A percentile compares a stretch with the other conserved stretches of the same genome.
Conservation (phyloP, 805 yeast species). For the Naumovozyma dairenensis region DNA sequence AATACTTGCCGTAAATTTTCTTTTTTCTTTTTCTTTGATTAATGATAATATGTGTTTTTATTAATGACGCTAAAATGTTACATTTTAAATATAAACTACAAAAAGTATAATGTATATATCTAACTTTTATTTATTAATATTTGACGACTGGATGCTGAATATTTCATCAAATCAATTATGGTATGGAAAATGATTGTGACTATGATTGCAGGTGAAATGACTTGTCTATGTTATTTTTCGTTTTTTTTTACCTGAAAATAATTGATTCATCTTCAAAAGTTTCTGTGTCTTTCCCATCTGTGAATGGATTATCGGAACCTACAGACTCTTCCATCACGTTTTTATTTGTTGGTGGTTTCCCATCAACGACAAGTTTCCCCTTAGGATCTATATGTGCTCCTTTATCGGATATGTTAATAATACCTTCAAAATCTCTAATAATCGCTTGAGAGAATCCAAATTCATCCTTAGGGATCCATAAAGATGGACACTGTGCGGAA, state of each 20-base stretch:
- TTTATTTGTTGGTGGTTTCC: slow-evolving; percentile 38
- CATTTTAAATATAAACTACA: too few species aligned
- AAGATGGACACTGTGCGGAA: slow-evolving; percentile 53
- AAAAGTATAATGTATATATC: too few species aligned
- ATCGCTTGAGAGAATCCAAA: slow-evolving; percentile 65
- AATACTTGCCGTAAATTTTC: too few species aligned
- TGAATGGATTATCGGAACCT: slow-evolving; percentile 3
- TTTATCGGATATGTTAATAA: slow-evolving; percentile 57
- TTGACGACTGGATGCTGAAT: too few species aligned
- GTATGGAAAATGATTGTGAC: too few species aligned
- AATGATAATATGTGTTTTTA: too few species aligned
- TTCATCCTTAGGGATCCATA: slow-evolving; percentile 90
- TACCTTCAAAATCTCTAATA: slow-evolving; percentile 44
- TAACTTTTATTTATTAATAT: too few species aligned
- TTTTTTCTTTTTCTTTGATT: too few species aligned
- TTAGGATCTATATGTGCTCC: slow-evolving; percentile 49
- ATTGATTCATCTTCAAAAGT: neutral
- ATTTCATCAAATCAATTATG: too few species aligned
- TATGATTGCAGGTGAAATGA: too few species aligned
- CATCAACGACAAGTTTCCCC: slow-evolving; percentile 39
- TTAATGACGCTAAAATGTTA: too few species aligned
- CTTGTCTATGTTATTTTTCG: too few species aligned
- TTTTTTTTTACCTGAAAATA: neutral
- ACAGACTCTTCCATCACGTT: slow-evolving; percentile 6
- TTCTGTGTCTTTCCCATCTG: slow-evolving; percentile 1